These are phyloP conservation scores for Quercus lobata DNA, from an alignment of 331 rosid genomes.

Conservation along the genomic window DNA sequence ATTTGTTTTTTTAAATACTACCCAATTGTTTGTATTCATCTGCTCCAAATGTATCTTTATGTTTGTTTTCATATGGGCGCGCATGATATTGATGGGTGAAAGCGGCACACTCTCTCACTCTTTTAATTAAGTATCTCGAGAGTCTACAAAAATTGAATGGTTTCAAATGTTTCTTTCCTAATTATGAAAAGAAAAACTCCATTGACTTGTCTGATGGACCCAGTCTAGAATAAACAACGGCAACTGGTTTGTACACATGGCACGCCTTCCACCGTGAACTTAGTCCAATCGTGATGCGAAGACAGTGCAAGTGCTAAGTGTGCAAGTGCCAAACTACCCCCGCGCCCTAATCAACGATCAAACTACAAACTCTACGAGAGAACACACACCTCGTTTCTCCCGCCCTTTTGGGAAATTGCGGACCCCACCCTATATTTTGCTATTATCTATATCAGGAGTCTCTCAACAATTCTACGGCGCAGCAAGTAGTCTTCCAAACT, in stretches of 20 bases:
- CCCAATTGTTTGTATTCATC: no score
- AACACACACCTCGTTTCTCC: not conserved
- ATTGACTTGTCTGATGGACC: not conserved
- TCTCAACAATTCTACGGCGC: not conserved
- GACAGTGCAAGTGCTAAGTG: no score
- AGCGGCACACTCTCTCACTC: no score
- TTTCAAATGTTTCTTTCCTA: not conserved
- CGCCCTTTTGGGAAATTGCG: not conserved
- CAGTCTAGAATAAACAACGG: not conserved
- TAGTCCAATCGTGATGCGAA: not conserved
- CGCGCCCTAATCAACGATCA: not conserved
- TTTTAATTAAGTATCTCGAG: no score
- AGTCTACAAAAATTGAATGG: no score
- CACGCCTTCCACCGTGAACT: not conserved
- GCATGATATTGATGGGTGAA: no score
- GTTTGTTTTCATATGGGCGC: no score
- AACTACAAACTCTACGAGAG: no score
- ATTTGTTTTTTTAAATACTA: no score
- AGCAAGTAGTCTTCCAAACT: no score
- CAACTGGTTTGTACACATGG: not conserved
- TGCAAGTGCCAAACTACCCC: not conserved
- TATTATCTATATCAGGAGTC: no score
- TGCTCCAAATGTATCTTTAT: no score
- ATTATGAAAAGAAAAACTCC: not conserved
- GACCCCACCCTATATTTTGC: not conserved